Evolutionary conservation across 208 protist species (phyloP).

Genomic region (Kentomonas sorsogonicus): DNA sequence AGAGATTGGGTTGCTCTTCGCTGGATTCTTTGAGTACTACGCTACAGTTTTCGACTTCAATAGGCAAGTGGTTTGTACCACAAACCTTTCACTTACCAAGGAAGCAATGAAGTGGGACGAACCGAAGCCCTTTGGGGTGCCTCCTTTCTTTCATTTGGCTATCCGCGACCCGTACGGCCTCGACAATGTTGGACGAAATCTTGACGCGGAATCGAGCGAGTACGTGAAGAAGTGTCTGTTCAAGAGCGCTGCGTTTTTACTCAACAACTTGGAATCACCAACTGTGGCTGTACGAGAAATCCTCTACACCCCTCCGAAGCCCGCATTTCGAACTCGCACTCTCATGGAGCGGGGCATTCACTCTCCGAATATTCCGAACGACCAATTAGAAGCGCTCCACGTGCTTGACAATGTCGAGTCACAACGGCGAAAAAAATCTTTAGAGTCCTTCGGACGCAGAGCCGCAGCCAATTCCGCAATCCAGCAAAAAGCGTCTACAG

Average conservation of each 20-base stretch:
- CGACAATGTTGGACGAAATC: conserved; percentile 85
- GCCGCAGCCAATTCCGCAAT: conserved; percentile 54
- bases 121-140: conserved; percentile 23
- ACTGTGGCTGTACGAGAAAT: conserved; percentile 37
- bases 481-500: conserved; percentile 56
- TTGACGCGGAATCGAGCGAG: conserved; percentile 45
- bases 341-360: conserved; percentile 66
- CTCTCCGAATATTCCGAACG: conserved; percentile 40
- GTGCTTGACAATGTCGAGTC: conserved; percentile 74
- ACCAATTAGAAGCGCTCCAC: conserved; percentile 78
- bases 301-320: conserved; percentile 37
- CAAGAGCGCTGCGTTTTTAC: conserved; percentile 28
- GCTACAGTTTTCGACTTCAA: conserved; percentile 72
- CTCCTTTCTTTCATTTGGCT: conserved; percentile 84
- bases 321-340: conserved; percentile 28
- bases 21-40: conserved; percentile 85
- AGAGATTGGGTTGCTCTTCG: conserved; percentile 72
- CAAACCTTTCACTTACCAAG: conserved; percentile 65
- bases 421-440: conserved; percentile 55
- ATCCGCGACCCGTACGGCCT: conserved; percentile 88
- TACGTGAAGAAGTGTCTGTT: conserved; percentile 58
- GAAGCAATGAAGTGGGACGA: conserved; percentile 72
- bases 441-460: conserved; percentile 60
- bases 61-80: conserved; percentile 76
- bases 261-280: conserved; percentile 49